Conservation (phyloP, 2,329 filamentous ascomycete species). For the Diaporthe longicolla region DNA sequence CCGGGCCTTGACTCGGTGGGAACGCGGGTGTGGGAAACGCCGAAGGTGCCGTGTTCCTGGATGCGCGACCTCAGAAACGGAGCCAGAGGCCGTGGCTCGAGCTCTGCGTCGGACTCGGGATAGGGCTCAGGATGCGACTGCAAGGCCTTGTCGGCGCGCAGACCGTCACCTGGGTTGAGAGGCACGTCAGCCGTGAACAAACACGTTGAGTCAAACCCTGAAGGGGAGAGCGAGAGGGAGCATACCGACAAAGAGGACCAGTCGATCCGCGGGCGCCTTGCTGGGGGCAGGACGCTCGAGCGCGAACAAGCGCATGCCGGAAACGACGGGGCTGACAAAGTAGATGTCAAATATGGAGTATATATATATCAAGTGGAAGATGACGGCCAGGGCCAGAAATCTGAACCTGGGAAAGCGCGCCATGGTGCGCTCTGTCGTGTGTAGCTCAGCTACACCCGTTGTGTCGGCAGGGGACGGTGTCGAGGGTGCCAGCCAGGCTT, state of each 20-base stretch:
- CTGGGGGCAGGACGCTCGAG: constrained; percentile 72
- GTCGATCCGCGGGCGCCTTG: constrained; percentile 86
- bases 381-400: constrained; percentile 88
- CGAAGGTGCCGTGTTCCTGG: constrained; percentile 92
- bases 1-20: constrained; percentile 97
- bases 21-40: constrained; percentile 95
- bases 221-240: constrained; percentile 24
- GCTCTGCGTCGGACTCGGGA: constrained; percentile 73
- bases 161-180: constrained; percentile 77
- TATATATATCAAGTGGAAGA: constrained; percentile 95
- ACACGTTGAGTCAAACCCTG: neutral
- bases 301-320: constrained; percentile 88
- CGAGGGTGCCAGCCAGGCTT: neutral
- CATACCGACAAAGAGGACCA: constrained; percentile 93
- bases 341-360: constrained; percentile 99
- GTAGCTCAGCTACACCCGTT: constrained; percentile 38
- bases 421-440: constrained; percentile 56
- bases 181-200: constrained; percentile 1
- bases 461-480: neutral
- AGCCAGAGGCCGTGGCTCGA: constrained; percentile 84
- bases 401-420: constrained; percentile 75
- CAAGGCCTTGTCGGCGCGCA: constrained; percentile 98
- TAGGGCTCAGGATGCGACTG: constrained; percentile 93
- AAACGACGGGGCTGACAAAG: constrained; percentile 97
- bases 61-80: constrained; percentile 93